Base-by-base conservation (phyloP, 495 filamentous ascomycete species). In the Glutinoglossum americanum region DNA sequence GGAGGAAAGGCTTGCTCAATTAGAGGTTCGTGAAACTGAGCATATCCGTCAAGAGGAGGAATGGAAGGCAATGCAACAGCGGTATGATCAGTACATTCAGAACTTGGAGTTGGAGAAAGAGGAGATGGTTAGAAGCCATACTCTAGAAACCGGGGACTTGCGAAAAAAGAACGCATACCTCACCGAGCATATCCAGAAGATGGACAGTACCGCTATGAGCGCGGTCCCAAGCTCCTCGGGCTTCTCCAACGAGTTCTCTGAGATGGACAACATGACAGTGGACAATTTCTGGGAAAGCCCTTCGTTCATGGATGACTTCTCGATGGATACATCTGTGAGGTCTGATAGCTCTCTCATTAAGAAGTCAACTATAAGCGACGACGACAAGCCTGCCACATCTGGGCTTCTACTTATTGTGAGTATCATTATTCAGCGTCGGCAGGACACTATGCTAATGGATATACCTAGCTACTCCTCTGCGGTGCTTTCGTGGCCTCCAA, bases 401-500 rank as follows among this genome's bases (percentile, higher is more conserved):
- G 80, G 81, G 55, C 70, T 85, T 51, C 70, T 85, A 54, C 75
- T 85, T 64, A 81, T 83, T 55, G 59, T 47, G 54, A 30, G 13
- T 33, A 37, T 58, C 30, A 21, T 49, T 21, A 13, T 23, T 58
- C 60, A 6, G 7, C n/a, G 19, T 23, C 26, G 3, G 21, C 28
- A 30, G 11, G 8, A 19, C 15, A 9, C 13, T 17, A 3, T 17
- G 26, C 49, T 27, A 27, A 27, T 53, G 49, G 13, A 26, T 15
- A 21, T 28, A 2, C 53, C 39, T 51, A 60, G 89, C 86, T 95
- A 62, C 86, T 98, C 60, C 85, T 98, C 58, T 89, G 94, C 64
- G 92, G 92, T 63, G 92, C 92, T 54, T 96, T 94, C 68, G 88
- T 97, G 60, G 88, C 90, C 56, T 95, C 89, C 49, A 94, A 90